These are phyloP conservation scores for Fusarium sulawesiense DNA, from an alignment of 2,329 filamentous ascomycete genomes.

Conservation along the genomic window DNA sequence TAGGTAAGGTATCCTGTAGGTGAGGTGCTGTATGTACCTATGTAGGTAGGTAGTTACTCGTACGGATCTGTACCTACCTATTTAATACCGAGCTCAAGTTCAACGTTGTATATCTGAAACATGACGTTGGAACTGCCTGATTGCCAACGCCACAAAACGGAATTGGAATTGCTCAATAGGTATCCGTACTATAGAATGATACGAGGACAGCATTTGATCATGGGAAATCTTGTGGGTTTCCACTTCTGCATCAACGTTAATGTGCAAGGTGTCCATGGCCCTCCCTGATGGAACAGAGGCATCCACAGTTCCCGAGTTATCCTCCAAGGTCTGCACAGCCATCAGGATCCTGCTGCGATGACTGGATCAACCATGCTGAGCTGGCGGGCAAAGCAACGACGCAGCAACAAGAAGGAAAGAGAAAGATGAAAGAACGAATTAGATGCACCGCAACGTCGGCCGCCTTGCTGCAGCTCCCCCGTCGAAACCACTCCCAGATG, in stretches of 20 bases:
- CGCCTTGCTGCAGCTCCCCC: conserved; percentile 36
- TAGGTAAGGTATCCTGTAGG: background rate
- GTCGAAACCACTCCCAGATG: conserved; percentile 18
- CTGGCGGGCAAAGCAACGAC: conserved; percentile 24
- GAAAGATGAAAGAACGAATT: conserved; percentile 17
- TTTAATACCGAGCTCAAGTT: background rate
- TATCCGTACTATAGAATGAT: background rate
- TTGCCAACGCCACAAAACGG: background rate
- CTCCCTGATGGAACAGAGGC: conserved; percentile 16
- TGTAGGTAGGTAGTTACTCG: background rate
- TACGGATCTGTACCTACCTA: background rate
- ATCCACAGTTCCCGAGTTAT: conserved; percentile 5
- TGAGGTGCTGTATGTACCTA: background rate
- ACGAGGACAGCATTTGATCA: background rate
- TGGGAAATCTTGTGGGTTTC: background rate
- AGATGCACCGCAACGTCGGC: conserved; percentile 32
- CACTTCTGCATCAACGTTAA: background rate
- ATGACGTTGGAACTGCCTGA: background rate
- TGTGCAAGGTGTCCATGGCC: background rate
- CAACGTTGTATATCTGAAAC: conserved; percentile 10
- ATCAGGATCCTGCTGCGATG: conserved; percentile 8
- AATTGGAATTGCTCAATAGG: background rate
- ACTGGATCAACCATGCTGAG: conserved; percentile 13
- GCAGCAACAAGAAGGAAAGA: background rate
- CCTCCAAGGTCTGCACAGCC: conserved; percentile 3